Base-by-base conservation (phyloP, 176 grass and related monocot species). In the Tillandsia leiboldiana region DNA sequence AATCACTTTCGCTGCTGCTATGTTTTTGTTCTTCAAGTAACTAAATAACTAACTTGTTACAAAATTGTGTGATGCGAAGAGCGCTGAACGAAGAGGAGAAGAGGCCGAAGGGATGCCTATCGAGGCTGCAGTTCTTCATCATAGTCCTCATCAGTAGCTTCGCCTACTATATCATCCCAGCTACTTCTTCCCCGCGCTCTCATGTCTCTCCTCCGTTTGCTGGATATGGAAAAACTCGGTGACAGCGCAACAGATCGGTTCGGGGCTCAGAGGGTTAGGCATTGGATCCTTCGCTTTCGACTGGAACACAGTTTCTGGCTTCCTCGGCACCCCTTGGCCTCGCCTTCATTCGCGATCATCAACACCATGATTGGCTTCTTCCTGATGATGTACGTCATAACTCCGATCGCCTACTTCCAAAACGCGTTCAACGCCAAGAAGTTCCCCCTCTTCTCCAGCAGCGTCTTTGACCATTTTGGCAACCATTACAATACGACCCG, bases 31-130 rank as follows among this genome's bases (percentile, higher is more conserved):
- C 33, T 18, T 11, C 9, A 14, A 57, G 51, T 33, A 50, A 63
- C 23, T 56, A 10, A 66, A 51, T 2, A 58, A 26, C 6, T 59
- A 48, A 15, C 26, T 18, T 53, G n/a, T n/a, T n/a, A n/a, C n/a
- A n/a, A n/a, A n/a, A n/a, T n/a, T n/a, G 3, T 68, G 49, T 50
- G 18, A 50, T 59, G 59, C 50, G 14, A 63, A 92, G 89, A 72
- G 92, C 92, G 53, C 66, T 96, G 48, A 85, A 96, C 68, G 92
- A 88, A 63, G 79, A 82, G 51, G 92, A 91, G 80, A 88, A 84
- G 76, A 69, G 85, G 13, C 78, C 75, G 0, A 91, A 80, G 68
- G 91, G 85, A 24, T 63, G 80, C 8, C 73, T 75, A 14, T 83
- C 87, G 6, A 76, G 87, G 64, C 75, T 96, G 2, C 91, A 88